Evolutionary conservation across 2,329 filamentous ascomycete genomes (phyloP).

Genomic region (Iodosphaeria phyllophila): DNA sequence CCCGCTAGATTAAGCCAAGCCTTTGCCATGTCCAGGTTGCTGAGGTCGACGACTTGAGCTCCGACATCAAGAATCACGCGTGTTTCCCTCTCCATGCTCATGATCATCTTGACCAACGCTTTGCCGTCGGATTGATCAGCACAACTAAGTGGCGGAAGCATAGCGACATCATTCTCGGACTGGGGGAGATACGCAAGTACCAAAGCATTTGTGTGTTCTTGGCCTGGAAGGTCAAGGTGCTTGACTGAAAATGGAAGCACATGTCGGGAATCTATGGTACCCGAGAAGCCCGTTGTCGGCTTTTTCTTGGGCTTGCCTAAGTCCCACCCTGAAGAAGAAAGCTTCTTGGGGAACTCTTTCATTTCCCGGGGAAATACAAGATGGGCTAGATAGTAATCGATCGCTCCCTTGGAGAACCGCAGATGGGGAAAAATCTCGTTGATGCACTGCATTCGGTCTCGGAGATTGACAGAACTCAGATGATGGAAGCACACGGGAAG

Average conservation of each 20-base stretch:
- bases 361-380: conserved; percentile 43
- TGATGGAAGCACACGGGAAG: conserved; percentile 19
- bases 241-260: conserved; percentile 35
- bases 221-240: conserved; percentile 33
- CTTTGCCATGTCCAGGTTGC: conserved; percentile 32
- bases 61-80: conserved; percentile 54
- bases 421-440: conserved; percentile 32
- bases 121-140: conserved; percentile 14
- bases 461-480: conserved; percentile 35
- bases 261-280: conserved; percentile 44
- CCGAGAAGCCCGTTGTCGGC: conserved; percentile 47
- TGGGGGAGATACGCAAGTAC: conserved; percentile 41
- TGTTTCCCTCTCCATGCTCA: conserved; percentile 16
- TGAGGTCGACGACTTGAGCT: conserved; percentile 46
- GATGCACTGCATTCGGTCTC: conserved; percentile 29
- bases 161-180: conserved; percentile 21
- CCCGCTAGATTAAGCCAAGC: conserved; percentile 27
- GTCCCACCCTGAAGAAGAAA: conserved; percentile 52
- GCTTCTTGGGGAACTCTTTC: conserved; percentile 42
- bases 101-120: conserved; percentile 25
- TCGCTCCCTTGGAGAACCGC: conserved; percentile 26
- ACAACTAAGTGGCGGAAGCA: conserved; percentile 7
- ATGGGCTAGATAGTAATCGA: conserved; percentile 44
- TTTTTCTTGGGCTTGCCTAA: conserved; percentile 26
- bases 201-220: conserved; percentile 47